Conservation (phyloP, 2,329 filamentous ascomycete species). For the Septoria linicola region DNA sequence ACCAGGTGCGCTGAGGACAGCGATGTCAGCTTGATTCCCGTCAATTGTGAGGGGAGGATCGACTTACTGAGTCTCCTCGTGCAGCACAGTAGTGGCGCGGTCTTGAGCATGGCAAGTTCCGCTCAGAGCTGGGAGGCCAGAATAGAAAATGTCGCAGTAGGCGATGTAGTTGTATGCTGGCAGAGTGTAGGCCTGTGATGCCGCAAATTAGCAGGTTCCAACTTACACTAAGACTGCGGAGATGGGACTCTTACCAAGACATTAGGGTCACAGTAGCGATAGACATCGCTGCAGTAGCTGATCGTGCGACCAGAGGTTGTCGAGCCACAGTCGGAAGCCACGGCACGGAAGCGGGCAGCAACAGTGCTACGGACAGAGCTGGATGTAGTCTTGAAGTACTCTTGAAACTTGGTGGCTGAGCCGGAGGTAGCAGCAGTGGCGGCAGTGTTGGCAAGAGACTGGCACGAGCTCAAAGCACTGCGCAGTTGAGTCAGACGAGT, state of each 20-base stretch:
- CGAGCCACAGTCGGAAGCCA: conserved; percentile 57
- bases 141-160: conserved; percentile 65
- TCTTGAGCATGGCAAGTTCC: conserved; percentile 62
- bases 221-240: too few relatives aligned
- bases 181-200: conserved; percentile 51
- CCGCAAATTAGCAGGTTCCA: too few relatives aligned
- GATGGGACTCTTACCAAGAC: conserved; percentile 50
- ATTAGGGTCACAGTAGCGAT: conserved; percentile 51
- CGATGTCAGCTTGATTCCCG: neutral
- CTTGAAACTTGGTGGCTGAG: conserved; percentile 12
- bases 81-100: conserved; percentile 63
- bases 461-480: conserved; percentile 12
- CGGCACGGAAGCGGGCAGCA: conserved; percentile 51
- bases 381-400: conserved; percentile 58
- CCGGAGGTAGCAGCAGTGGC: conserved; percentile 13
- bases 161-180: conserved; percentile 50
- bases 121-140: conserved; percentile 51
- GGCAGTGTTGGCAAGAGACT: conserved; percentile 8
- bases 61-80: conserved; percentile 62
- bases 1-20: conserved; percentile 42
- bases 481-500: conserved; percentile 6
- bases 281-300: conserved; percentile 61
- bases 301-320: conserved; percentile 50
- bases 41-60: neutral
- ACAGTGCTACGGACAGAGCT: conserved; percentile 50